Evolutionary conservation across 2,329 filamentous ascomycete species (phyloP).

Genomic region (Exophiala mesophila): DNA sequence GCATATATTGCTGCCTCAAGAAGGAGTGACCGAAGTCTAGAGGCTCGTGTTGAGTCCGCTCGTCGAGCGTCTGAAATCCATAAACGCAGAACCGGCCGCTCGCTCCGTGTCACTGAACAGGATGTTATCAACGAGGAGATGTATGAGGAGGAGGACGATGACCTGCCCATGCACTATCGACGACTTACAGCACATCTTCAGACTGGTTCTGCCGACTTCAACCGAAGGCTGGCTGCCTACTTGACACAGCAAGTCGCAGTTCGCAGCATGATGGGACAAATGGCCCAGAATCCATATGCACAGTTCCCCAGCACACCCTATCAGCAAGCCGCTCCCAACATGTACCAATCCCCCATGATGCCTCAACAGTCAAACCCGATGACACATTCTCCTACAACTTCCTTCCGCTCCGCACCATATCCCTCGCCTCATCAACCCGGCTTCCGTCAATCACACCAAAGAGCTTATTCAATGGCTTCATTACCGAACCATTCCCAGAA

Average conservation of each 20-base stretch:
- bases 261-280: conserved; percentile 45
- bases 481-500: conserved; percentile 5
- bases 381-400: conserved; percentile 19
- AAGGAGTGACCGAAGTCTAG: conserved; percentile 77
- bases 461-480: conserved; percentile 22
- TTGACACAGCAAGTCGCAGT: conserved; percentile 55
- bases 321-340: conserved; percentile 32
- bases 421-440: conserved; percentile 32
- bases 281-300: conserved; percentile 39
- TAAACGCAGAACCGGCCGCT: conserved; percentile 78
- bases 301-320: conserved; percentile 37
- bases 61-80: conserved; percentile 85
- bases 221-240: conserved; percentile 57
- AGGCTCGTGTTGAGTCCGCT: conserved; percentile 83
- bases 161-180: conserved; percentile 63
- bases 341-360: conserved; percentile 31
- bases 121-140: conserved; percentile 89
- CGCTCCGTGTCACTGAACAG: conserved; percentile 74
- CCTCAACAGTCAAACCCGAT: conserved; percentile 19
- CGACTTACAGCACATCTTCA: conserved; percentile 59
- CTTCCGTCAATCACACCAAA: conserved; percentile 19
- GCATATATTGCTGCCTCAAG: conserved; percentile 90
- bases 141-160: conserved; percentile 93
- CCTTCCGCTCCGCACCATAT: conserved; percentile 42
- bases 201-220: conserved; percentile 57